phyloP scores from a whole-genome alignment of 2,329 filamentous ascomycete species.

The Rhinocladiella similis region DNA sequence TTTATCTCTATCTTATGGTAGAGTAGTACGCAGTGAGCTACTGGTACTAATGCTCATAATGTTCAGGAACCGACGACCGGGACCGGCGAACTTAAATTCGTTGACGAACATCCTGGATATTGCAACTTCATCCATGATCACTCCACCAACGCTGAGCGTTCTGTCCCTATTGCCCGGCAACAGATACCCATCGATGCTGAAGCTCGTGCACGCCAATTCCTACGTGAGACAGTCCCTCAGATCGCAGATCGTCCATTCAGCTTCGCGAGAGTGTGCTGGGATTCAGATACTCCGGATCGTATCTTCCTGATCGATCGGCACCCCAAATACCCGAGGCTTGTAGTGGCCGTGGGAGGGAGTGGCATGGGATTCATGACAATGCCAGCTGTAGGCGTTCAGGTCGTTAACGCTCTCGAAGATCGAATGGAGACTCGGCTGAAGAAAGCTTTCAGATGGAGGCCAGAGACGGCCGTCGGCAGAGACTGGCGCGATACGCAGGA shows the following conservation, averaged over 20 bases:
- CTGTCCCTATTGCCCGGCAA: slow-evolving; percentile 45
- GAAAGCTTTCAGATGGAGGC: slow-evolving; percentile 51
- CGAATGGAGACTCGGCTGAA: slow-evolving; percentile 44
- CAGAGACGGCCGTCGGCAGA: slow-evolving; percentile 48
- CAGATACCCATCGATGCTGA: slow-evolving; percentile 49
- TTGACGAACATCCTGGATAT: slow-evolving; percentile 58
- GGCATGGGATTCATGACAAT: slow-evolving; percentile 57
- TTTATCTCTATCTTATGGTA: no score
- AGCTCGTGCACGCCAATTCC: slow-evolving; percentile 46
- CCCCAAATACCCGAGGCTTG: slow-evolving; percentile 43
- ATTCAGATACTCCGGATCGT: slow-evolving; percentile 56
- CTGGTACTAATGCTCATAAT: background rate
- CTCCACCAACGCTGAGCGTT: slow-evolving; percentile 33
- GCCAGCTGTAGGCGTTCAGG: slow-evolving; percentile 51
- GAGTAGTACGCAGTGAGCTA: background rate
- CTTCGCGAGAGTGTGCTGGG: slow-evolving; percentile 58
- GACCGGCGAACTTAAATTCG: slow-evolving; percentile 39
- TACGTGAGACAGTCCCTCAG: slow-evolving; percentile 55
- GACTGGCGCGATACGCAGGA: slow-evolving; percentile 52
- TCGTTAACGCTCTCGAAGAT: slow-evolving; percentile 50
- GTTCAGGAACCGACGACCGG: slow-evolving; percentile 41
- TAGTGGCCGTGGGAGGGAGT: slow-evolving; percentile 52
- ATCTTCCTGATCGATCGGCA: slow-evolving; percentile 55
- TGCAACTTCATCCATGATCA: slow-evolving; percentile 45
- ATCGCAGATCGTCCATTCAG: slow-evolving; percentile 49